These are phyloP conservation scores for Lipomyces sp. DNA, from an alignment of 805 yeast species.

Conservation along the genomic window DNA sequence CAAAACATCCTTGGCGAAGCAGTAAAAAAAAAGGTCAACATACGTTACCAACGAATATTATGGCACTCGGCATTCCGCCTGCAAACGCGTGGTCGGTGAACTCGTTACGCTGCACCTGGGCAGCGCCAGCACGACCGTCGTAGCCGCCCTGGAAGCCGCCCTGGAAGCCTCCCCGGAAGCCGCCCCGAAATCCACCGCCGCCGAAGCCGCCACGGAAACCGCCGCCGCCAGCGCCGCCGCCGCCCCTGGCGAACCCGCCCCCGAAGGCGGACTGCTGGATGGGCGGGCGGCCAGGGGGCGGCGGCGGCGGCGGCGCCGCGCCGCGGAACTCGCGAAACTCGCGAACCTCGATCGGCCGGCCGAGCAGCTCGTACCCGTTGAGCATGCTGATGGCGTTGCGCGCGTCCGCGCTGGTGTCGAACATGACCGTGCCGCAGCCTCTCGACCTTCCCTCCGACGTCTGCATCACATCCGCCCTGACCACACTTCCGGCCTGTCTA, in stretches of 20 bases:
- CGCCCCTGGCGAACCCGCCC: conserved; percentile 1
- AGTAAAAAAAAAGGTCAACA: background rate
- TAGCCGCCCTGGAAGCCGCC: conserved; percentile 5
- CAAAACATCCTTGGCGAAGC: background rate
- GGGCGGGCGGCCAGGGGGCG: conserved; percentile 17
- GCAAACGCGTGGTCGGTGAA: conserved; percentile 68
- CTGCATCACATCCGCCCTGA: conserved; percentile 72
- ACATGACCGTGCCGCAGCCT: conserved; percentile 83
- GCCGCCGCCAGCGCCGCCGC: conserved; percentile 4
- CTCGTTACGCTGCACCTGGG: conserved; percentile 36
- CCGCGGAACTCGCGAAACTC: conserved; percentile 50
- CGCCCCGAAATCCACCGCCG: conserved; percentile 12
- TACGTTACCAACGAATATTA: conserved; percentile 63
- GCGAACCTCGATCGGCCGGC: conserved; percentile 76
- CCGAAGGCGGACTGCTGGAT: background rate
- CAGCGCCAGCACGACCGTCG: conserved; percentile 6
- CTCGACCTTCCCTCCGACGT: conserved; percentile 71
- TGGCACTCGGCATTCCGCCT: conserved; percentile 56
- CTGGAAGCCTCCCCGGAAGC: conserved; percentile 1
- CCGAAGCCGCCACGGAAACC: conserved; percentile 11
- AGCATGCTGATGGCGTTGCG: conserved; percentile 63
- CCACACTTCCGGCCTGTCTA: conserved; percentile 70
- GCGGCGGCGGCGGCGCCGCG: conserved; percentile 22
- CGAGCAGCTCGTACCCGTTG: conserved; percentile 68
- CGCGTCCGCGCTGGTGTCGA: conserved; percentile 64